Evolutionary conservation across 805 yeast genomes (phyloP), one percentile per base, ranked within the genome.

Genomic region (Lachancea lanzarotensis): DNA sequence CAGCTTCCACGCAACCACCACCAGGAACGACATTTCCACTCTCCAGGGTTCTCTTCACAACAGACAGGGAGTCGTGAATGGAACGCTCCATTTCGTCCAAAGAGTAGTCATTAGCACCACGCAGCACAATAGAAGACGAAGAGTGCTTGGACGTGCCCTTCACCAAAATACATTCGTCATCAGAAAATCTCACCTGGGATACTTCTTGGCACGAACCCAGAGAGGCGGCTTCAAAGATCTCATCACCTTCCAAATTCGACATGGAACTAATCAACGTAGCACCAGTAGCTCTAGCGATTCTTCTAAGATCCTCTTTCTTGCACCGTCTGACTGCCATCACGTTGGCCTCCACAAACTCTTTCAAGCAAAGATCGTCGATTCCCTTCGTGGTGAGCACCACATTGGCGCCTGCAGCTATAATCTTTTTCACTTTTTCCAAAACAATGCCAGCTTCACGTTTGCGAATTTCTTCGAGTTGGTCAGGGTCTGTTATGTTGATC

Each of bases 11-110:
- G n/a, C 95, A 95, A 49, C 99, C 99, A 53, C 99, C 99, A 50
- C 99, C 99, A 35, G 98, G 98, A 5, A 93, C 98, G 46, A 95
- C 90, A 53, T 77, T 70, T 17, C 97, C 98, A 59, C 91, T 81
- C 68, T 93, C 98, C 54, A 95, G 75, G 11, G 98, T 89, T 63
- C 98, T 81, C 72, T 93, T 93, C 31, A 93, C 96, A 31, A 93
- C 98, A 37, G 88, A 81, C 52, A 93, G 73, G 2, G 98, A 86
- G 65, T 93, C 99, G 60, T 88, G 97, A 49, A 95, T 67, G 0
- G 98, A 89, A 68, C 99, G 80, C 70, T 93, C 96, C 98, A 95
- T 91, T 72, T 93, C 99, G 68, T 93, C 99, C 54, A 93, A 75
- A 34, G 95, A 82, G 66, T 84, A 93, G 65, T 93, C 93, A 65